phyloP scores from a whole-genome alignment of 805 yeast genomes.

The Candida parachauliodes region DNA sequence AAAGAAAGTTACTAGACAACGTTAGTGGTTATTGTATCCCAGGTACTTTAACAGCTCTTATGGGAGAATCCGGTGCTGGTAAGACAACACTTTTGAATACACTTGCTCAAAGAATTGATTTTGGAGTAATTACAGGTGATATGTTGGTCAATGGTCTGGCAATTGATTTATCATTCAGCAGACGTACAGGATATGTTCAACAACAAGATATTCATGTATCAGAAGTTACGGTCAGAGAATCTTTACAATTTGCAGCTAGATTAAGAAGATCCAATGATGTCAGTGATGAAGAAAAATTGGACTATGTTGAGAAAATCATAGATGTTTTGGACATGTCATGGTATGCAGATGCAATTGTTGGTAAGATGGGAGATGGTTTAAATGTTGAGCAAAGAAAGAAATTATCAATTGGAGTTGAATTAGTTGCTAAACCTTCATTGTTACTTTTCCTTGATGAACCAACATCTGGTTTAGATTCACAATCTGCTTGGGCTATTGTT shows the following conservation, averaged over 20 bases:
- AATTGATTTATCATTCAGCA: constrained; percentile 46
- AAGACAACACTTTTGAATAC: constrained; percentile 55
- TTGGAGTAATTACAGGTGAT: constrained; percentile 57
- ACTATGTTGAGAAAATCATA: constrained; percentile 16
- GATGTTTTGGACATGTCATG: constrained; percentile 16
- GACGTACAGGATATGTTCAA: constrained; percentile 27
- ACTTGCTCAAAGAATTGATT: constrained; percentile 49
- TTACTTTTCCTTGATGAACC: constrained; percentile 60
- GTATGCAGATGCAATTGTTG: constrained; percentile 17
- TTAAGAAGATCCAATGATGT: constrained; percentile 51
- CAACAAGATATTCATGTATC: constrained; percentile 21
- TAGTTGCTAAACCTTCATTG: constrained; percentile 22
- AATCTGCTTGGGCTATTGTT: constrained; percentile 56
- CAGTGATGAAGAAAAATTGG: constrained; percentile 13
- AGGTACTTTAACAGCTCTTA: constrained; percentile 55
- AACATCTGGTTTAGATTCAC: constrained; percentile 59
- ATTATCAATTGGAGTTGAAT: constrained; percentile 17
- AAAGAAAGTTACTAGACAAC: constrained; percentile 35
- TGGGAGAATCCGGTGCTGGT: constrained; percentile 68
- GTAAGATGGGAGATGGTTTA: constrained; percentile 15
- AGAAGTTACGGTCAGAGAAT: constrained; percentile 18
- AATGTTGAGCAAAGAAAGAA: constrained; percentile 19
- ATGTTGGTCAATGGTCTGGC: constrained; percentile 54
- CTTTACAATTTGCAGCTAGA: constrained; percentile 17
- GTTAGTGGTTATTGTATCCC: constrained; percentile 39